Percentiles rank a stretch among this genome's conserved stretches.
These are phyloP conservation scores for Quercus rubra DNA, from an alignment of 306 rosid genomes.

Conservation along the genomic window DNA sequence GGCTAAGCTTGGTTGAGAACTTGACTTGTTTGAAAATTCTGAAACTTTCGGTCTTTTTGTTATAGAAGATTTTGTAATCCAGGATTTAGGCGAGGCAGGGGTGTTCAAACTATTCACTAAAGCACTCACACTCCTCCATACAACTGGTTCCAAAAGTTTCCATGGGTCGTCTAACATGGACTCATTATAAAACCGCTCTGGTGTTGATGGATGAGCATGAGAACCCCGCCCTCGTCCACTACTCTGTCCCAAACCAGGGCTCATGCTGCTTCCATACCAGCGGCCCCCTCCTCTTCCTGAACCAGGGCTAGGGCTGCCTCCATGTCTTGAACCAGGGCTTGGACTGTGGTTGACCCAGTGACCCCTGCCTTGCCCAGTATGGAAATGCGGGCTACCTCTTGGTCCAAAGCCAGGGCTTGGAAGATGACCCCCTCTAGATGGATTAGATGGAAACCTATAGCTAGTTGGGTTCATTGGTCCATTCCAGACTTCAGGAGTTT, in stretches of 20 bases:
- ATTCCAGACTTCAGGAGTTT: conserved; percentile 35
- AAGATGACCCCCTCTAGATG: conserved; percentile 28
- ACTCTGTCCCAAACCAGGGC: conserved; percentile 46
- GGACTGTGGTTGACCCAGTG: conserved; percentile 39
- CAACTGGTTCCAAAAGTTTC: conserved; percentile 54
- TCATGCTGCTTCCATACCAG: conserved; percentile 19
- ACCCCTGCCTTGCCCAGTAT: conserved; percentile 34
- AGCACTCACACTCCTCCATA: conserved; percentile 33
- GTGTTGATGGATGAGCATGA: conserved; percentile 29
- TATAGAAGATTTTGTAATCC: conserved; percentile 30
- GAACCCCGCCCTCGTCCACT: conserved; percentile 49
- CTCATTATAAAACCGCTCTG: conserved; percentile 38
- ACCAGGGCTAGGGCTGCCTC: conserved; percentile 37
- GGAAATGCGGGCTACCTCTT: conserved; percentile 25
- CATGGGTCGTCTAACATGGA: conserved; percentile 97
- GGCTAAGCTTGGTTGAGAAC: conserved; percentile 78
- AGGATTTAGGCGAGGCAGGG: conserved; percentile 29
- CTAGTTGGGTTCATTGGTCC: conserved; percentile 42
- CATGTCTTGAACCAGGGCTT: conserved; percentile 38
- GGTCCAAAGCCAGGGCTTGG: conserved; percentile 44
- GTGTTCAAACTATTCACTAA: background rate
- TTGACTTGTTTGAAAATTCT: conserved; percentile 33
- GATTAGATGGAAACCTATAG: conserved; percentile 32
- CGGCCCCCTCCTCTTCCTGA: conserved; percentile 55
- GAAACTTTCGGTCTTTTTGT: conserved; percentile 33